Base-by-base conservation (phyloP, 192 early-diverging fungal genomes). In the Mortierella claussenii region DNA sequence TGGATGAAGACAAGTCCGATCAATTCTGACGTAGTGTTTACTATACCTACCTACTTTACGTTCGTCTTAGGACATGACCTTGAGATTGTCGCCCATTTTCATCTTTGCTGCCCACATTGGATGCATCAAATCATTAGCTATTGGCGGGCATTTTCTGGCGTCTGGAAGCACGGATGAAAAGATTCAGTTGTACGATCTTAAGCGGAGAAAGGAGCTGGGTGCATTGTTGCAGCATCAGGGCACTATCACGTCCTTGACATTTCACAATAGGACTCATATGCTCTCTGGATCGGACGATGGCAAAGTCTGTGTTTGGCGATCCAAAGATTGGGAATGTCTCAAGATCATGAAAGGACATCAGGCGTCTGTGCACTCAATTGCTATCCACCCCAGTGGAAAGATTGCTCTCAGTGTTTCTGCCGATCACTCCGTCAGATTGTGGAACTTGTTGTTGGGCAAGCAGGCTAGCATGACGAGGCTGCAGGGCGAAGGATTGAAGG, bases 121-220 rank as follows among this genome's bases (percentile, higher is more conserved):
- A 21, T 95, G 91, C 78, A 98, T 99, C 81, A 97, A 95, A 62
- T 86, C 94, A 8, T 83, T 95, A 34, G 89, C 93, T 2, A 80
- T 85, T n/a, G 88, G 90, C 28, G 88, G 89, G 12, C 82, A 91
- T 45, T 93, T 85, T 69, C 83, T 99, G 71, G 96, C 96, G 1
- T 96, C 98, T 11, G 98, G 98, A 18, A 94, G 96, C 59, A 92
- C 93, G 9, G 98, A 99, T 71, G 98, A 99, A 80, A 85, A 92
- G 70, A 93, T 99, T 59, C 93, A 92, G 81, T 56, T 99, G 34
- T 98, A 96, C 71, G 92, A 97, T 67, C 78, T 97, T 7, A 91
- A 90, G 56, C 86, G 87, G 42, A 88, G 92, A 50, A 93, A 94
- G 68, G 97, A 98, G 79, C 82, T 95, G 31, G 98, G 98, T 0